phyloP scores from a whole-genome alignment of 2,329 filamentous ascomycete genomes.

The Stachybotrys chartarum region DNA sequence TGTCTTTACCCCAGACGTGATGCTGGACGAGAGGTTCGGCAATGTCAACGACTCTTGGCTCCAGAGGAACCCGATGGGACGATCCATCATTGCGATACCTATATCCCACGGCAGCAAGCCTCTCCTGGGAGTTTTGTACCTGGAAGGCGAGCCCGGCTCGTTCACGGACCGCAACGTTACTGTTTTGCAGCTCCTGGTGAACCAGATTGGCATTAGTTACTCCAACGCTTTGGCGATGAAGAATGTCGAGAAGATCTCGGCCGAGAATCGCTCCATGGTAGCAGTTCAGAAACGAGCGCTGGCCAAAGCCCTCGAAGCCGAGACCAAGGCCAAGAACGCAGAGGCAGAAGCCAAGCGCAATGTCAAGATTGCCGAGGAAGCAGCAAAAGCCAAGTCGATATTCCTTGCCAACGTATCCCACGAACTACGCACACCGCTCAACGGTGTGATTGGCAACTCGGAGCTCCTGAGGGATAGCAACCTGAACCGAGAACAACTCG shows the following conservation, averaged over 20 bases:
- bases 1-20: constrained; percentile 66
- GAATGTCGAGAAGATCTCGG: constrained; percentile 68
- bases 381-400: constrained; percentile 75
- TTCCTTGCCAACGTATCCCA: constrained; percentile 77
- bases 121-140: constrained; percentile 66
- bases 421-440: constrained; percentile 74
- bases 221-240: constrained; percentile 62
- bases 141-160: constrained; percentile 66
- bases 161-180: constrained; percentile 69
- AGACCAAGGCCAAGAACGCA: constrained; percentile 69
- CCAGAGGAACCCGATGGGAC: constrained; percentile 60
- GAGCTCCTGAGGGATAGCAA: constrained; percentile 73
- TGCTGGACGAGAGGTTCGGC: constrained; percentile 70
- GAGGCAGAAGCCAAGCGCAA: constrained; percentile 72
- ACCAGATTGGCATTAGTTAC: constrained; percentile 69
- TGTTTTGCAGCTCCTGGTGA: constrained; percentile 63
- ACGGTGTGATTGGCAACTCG: constrained; percentile 83
- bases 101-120: constrained; percentile 66
- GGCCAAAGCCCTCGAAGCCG: constrained; percentile 63
- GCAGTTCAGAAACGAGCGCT: constrained; percentile 68
- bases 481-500: constrained; percentile 68
- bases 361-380: constrained; percentile 76
- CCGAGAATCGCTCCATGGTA: constrained; percentile 72
- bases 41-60: constrained; percentile 67
- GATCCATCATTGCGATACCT: constrained; percentile 72